Base-by-base conservation (phyloP, 2,329 filamentous ascomycete species). In the Hymenoscyphus salicellus region DNA sequence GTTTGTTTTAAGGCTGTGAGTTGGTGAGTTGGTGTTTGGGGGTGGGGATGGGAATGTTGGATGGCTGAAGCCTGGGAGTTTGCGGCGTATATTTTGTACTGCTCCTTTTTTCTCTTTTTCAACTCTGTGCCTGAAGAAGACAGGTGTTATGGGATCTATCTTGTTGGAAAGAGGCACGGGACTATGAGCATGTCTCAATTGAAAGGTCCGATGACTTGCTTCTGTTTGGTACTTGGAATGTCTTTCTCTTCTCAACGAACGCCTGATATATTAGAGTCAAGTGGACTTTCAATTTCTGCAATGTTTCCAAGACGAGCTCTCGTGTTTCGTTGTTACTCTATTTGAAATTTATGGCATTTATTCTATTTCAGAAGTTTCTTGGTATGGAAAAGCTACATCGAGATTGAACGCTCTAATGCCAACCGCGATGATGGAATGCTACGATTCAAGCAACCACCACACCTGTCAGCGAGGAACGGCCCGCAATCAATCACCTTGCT, bases 401-500 rank as follows among this genome's bases (percentile, higher is more conserved):
- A 36, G 10, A 14, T 36, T 36, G 33, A 36, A 36, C 33, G 14
- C 11, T 38, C 14, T 11, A 38, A 5, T 38, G 16, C 5, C 10
- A 52, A 52, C 20, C 7, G 26, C 46, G 3, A 26, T 23, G 20
- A 23, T 26, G 20, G 46, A 52, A 11, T 38, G 11, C 36, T 38
- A 38, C 36, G 14, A 38, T 14, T 14, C 46, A 52, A 14, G 5
- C 46, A 52, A 10, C 10, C 23, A 52, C 11, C 20, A 52, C 46
- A 52, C 46, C 46, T 52, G 46, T 23, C 23, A 52, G 20, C 2
- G 46, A 52, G 46, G 46, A 14, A 52, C 46, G 46, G 46, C 46
- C 46, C 46, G 46, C 46, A 26, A 52, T 52, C 62, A n/a, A 20
- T 32, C 17, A 5, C 14, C 57, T 41, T 59, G 57, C 20, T 59